Conservation (phyloP, 352 stramenopile species). For the Phytophthora capsici region DNA sequence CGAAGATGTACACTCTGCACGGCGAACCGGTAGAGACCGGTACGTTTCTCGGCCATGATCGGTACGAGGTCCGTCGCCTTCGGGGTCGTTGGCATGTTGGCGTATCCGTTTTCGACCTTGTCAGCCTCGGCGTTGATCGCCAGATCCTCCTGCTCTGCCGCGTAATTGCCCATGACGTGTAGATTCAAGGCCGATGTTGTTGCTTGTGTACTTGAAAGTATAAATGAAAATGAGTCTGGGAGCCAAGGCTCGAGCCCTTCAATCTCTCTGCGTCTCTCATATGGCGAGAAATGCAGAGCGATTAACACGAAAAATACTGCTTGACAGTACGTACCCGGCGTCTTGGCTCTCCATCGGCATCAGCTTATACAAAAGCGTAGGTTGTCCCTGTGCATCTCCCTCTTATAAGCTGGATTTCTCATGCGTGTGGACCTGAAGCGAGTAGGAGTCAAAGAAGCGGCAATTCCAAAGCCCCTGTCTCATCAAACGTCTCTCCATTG, state of each 20-base stretch:
- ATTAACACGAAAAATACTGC: constrained; percentile 24
- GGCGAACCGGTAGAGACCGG: constrained; percentile 45
- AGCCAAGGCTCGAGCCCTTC: too few relatives aligned
- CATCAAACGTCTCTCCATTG: constrained; percentile 18
- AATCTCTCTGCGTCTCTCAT: constrained; percentile 26
- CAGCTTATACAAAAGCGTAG: constrained; percentile 8
- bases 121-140: constrained; percentile 29
- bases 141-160: constrained; percentile 39
- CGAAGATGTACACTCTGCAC: constrained; percentile 43
- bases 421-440: not conserved
- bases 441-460: constrained; percentile 20
- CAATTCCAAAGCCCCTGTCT: constrained; percentile 15
- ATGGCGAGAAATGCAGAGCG: constrained; percentile 23
- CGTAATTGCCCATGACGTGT: constrained; percentile 26
- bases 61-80: constrained; percentile 38
- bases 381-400: not conserved
- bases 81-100: constrained; percentile 24
- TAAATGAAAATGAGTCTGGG: constrained; percentile 33
- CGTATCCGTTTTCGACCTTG: constrained; percentile 32
- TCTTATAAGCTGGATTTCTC: constrained; percentile 18
- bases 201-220: constrained; percentile 33
- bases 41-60: constrained; percentile 38
- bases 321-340: constrained; percentile 17
- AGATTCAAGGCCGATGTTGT: constrained; percentile 19
- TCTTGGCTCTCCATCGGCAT: constrained; percentile 3